phyloP scores from a whole-genome alignment of 2,329 filamentous ascomycete genomes.

The Cadophora sp. region DNA sequence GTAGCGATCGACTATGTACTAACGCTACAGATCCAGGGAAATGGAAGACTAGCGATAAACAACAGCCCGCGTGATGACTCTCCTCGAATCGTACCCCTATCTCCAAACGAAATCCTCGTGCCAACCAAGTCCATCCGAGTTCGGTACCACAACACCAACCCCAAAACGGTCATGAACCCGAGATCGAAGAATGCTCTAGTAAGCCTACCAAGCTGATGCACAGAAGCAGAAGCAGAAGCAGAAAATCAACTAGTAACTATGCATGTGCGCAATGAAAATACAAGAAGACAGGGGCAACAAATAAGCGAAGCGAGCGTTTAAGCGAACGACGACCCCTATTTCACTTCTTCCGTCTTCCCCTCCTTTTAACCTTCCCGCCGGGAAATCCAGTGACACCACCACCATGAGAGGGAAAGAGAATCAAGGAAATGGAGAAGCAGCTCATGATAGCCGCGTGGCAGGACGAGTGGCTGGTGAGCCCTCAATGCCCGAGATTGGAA shows the following conservation, averaged over 20 bases:
- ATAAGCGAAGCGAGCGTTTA: slow-evolving; percentile 13
- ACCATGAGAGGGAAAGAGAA: not conserved
- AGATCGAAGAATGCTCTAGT: slow-evolving; percentile 4
- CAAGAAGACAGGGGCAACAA: not conserved
- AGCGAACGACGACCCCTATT: slow-evolving; percentile 8
- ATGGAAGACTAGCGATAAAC: not conserved
- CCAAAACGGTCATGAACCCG: not conserved
- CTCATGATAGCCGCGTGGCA: not conserved
- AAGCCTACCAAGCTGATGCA: not conserved
- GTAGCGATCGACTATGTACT: slow-evolving; percentile 4
- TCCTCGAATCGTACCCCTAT: not conserved
- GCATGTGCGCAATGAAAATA: not conserved
- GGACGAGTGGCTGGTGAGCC: not conserved
- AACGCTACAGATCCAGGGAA: not conserved
- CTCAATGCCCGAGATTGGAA: not conserved
- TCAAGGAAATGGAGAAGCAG: not conserved
- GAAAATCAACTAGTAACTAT: not conserved
- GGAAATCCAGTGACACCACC: not conserved
- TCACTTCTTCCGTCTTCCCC: not conserved
- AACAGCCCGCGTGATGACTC: not conserved
- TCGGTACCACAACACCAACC: slow-evolving; percentile 3
- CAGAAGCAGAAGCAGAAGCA: not conserved
- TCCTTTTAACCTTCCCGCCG: not conserved
- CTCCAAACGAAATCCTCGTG: not conserved
- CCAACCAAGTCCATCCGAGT: not conserved